A percentile compares a stretch with the other conserved stretches of the same genome.
phyloP scores from a whole-genome alignment of 2,329 filamentous ascomycete genomes.

The Botrytis paeoniae region DNA sequence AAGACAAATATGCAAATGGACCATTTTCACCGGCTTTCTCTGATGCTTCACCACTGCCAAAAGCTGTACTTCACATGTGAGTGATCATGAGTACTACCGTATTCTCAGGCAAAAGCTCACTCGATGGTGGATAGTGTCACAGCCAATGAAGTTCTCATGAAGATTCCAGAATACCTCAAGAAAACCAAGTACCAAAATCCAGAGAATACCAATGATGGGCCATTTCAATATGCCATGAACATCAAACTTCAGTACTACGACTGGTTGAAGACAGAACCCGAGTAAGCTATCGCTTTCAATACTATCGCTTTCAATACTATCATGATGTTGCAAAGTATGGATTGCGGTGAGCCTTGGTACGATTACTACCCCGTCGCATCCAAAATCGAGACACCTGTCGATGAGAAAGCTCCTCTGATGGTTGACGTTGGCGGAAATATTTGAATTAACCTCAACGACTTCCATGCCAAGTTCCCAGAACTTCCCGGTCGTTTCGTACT shows the following conservation, averaged over 20 bases:
- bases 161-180: slow-evolving; percentile 18
- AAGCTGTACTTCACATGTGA: slow-evolving; percentile 13
- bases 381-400: not conserved
- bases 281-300: slow-evolving; percentile 15
- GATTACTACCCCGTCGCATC: slow-evolving; percentile 4
- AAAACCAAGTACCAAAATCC: slow-evolving; percentile 18
- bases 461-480: slow-evolving; percentile 15
- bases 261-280: slow-evolving; percentile 12
- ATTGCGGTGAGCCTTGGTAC: slow-evolving; percentile 17
- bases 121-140: no score
- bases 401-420: slow-evolving; percentile 11
- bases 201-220: slow-evolving; percentile 2
- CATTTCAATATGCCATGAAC: slow-evolving; percentile 18
- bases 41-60: not conserved
- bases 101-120: no score
- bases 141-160: not conserved
- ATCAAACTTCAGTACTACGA: slow-evolving; percentile 16
- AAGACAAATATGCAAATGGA: slow-evolving; percentile 3
- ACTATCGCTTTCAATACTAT: slow-evolving; percentile 11
- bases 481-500: slow-evolving; percentile 20
- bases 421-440: slow-evolving; percentile 23
- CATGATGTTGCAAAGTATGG: slow-evolving; percentile 15
- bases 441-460: slow-evolving; percentile 17
- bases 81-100: not conserved
- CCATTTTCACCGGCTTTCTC: slow-evolving; percentile 1